Base-by-base conservation (phyloP, 2,329 filamentous ascomycete species). In the Nemania abortiva region DNA sequence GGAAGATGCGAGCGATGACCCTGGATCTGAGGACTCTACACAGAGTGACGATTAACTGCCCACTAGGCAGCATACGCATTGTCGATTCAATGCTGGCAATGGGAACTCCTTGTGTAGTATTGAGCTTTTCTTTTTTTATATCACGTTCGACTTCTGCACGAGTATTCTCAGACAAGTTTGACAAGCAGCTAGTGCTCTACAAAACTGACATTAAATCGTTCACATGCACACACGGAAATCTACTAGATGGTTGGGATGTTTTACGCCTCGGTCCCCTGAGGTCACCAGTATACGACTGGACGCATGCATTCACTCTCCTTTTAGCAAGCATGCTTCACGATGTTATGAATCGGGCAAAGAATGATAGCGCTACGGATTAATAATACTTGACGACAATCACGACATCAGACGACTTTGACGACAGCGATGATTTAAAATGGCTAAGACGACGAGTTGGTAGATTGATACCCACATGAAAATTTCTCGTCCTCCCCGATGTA, bases 1-100 rank as follows among this genome's bases (percentile, higher is more conserved):
- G 5, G 70, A 72, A 18, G 66, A 66, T 24, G 58, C 67, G 42
- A 73, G 70, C 11, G 72, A 73, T 5, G 59, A 64, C 10, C 34
- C 27, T n/a, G 66, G 61, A 5, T 54, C 65, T 0, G 62, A 66
- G 6, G 58, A 63, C 9, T 42, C 29, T 20, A 61, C 15, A 11
- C 62, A 54, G 11, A 64, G 58, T 42, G 70, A 70, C 0, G 58
- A 66, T 2, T 70, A 59, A 50, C 37, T 6, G 11, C 11, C 29
- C 2, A n/a, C 11, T 5, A 31, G 15, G 13, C 15, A 39, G 42
- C 34, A 27, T 56, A 22, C 5, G 31, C 42, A 29, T 37, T 7
- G 31, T 22, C 9, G 5, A 15, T 1, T 20, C n/a, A 24, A 20
- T 6, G 45, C 7, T 18, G 7, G 34, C 20, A 34, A 9, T 34